Conservation (phyloP, 176 grass and related monocot genomes). For the Guadua angustifolia region DNA sequence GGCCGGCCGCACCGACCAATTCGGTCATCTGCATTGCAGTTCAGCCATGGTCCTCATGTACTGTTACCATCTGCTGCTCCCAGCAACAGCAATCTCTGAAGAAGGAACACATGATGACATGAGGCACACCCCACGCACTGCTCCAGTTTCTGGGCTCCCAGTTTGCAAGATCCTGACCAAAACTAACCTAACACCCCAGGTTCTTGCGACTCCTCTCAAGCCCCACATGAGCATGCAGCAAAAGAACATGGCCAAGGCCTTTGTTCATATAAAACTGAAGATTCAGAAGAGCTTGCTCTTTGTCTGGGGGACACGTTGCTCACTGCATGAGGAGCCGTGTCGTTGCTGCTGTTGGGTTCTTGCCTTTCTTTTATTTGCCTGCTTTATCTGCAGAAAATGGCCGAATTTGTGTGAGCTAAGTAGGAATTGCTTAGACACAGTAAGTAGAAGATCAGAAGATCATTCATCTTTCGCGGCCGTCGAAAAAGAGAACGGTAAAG, state of each 20-base stretch:
- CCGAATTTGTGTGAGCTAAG: not conserved
- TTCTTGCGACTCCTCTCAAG: conserved; percentile 38
- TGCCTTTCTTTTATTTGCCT: not conserved
- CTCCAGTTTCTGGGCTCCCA: not conserved
- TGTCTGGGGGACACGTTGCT: conserved; percentile 40
- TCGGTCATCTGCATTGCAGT: conserved; percentile 19
- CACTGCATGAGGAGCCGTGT: conserved; percentile 21
- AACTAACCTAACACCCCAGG: not conserved
- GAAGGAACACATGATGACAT: conserved; percentile 16
- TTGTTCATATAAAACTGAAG: conserved; percentile 34
- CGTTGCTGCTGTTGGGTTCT: conserved; percentile 26
- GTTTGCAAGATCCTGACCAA: not conserved
- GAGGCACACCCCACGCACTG: not conserved
- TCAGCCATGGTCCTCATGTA: not conserved
- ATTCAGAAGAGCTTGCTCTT: conserved; percentile 21
- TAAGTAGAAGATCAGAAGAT: not conserved
- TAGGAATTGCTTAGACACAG: not conserved
- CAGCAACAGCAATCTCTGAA: not conserved
- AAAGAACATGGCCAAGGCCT: conserved; percentile 40
- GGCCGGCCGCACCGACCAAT: conserved; percentile 27
- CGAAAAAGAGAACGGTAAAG: conserved; percentile 8
- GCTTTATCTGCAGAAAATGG: not conserved
- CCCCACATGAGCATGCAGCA: conserved; percentile 47
- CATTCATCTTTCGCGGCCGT: not conserved
- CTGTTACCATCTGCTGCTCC: not conserved